Evolutionary conservation across 2,329 filamentous ascomycete species (phyloP).

Genomic region (Talaromyces islandicus): DNA sequence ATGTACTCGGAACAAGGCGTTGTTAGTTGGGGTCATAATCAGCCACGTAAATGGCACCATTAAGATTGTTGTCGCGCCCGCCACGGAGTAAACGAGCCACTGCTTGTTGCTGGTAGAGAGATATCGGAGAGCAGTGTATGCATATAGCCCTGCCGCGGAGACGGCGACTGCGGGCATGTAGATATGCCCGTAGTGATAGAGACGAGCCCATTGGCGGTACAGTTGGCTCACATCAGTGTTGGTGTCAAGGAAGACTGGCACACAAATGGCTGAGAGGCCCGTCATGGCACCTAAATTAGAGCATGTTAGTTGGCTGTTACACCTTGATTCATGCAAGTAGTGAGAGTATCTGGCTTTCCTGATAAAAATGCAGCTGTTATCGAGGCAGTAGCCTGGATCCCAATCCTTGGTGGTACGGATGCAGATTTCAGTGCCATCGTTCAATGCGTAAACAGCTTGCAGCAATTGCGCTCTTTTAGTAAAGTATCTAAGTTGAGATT

Average conservation of each 20-base stretch:
- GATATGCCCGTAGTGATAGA: conserved; percentile 29
- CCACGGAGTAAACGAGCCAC: conserved; percentile 15
- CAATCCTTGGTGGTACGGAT: background rate
- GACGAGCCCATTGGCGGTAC: conserved; percentile 25
- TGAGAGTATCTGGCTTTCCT: background rate
- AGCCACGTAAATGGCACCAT: conserved; percentile 36
- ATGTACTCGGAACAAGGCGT: conserved; percentile 21
- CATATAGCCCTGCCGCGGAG: conserved; percentile 19
- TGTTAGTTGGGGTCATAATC: conserved; percentile 30
- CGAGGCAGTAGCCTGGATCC: background rate
- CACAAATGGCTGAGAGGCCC: conserved; percentile 8
- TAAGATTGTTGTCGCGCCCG: conserved; percentile 21
- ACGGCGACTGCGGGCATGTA: conserved; percentile 24
- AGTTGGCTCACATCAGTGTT: conserved; percentile 19
- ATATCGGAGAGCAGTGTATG: conserved; percentile 12
- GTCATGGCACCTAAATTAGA: background rate
- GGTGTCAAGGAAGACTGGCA: conserved; percentile 5
- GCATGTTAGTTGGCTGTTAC: background rate
- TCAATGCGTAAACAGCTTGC: background rate
- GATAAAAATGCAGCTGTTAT: background rate
- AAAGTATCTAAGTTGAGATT: background rate
- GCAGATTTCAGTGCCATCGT: background rate
- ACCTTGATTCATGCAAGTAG: background rate
- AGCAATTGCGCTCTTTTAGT: background rate
- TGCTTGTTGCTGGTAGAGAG: background rate